Evolutionary conservation across 495 filamentous ascomycete species (phyloP).

Genomic region (Penicillium cinerascens): DNA sequence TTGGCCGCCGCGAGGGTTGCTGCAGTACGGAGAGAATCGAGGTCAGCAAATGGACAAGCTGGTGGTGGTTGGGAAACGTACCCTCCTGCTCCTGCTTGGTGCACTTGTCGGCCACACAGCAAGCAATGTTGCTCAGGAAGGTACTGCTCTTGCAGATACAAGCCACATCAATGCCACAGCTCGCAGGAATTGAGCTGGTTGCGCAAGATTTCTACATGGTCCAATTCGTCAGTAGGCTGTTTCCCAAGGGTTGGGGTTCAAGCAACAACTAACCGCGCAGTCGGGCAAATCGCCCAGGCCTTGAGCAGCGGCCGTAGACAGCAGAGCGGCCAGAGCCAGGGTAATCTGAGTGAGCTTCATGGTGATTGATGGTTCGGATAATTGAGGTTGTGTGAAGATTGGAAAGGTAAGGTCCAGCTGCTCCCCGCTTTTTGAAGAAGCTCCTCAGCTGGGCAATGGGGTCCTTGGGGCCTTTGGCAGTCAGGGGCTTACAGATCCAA

Average conservation of each 20-base stretch:
- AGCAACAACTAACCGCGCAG: conserved; percentile 41
- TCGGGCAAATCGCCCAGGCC: conserved; percentile 42
- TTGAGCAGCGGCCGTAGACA: conserved; percentile 38
- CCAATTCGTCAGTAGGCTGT: conserved; percentile 3
- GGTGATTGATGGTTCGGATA: not conserved
- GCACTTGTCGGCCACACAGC: conserved; percentile 63
- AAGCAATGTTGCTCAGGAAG: conserved; percentile 61
- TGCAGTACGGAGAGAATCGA: conserved; percentile 14
- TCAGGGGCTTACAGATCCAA: conserved; percentile 2
- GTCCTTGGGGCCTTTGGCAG: not conserved
- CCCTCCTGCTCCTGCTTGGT: conserved; percentile 50
- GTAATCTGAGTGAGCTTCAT: conserved; percentile 40
- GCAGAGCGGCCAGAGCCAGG: conserved; percentile 29
- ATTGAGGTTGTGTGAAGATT: not conserved
- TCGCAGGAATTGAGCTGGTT: conserved; percentile 37
- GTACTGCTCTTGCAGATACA: conserved; percentile 64
- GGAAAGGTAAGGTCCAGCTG: not conserved
- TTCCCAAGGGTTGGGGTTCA: not conserved
- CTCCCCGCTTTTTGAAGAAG: not conserved
- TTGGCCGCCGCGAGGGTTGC: conserved; percentile 50
- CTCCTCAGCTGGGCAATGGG: not conserved
- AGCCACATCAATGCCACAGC: conserved; percentile 55
- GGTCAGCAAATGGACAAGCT: not conserved
- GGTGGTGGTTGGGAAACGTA: conserved; percentile 24
- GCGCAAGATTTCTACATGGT: conserved; percentile 52